These are phyloP conservation scores for Xylariaceae sp. DNA, from an alignment of 2,329 filamentous ascomycete species.

Conservation along the genomic window DNA sequence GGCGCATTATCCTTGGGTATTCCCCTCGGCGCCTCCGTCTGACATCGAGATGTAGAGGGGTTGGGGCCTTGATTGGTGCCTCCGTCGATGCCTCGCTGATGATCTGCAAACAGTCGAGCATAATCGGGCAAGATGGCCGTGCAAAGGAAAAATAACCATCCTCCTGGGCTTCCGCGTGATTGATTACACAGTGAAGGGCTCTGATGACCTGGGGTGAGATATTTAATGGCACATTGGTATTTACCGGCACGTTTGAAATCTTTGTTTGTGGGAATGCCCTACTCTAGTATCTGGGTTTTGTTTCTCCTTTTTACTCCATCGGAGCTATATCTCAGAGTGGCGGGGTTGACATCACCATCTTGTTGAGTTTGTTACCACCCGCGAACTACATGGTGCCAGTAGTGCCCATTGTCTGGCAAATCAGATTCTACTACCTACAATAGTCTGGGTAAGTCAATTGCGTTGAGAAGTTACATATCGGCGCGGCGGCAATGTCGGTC, in stretches of 20 bases:
- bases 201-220: not conserved
- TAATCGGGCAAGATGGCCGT: not conserved
- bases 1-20: not conserved
- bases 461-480: not conserved
- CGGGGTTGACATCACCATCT: not conserved
- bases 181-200: not conserved
- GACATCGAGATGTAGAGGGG: not conserved
- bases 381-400: not conserved
- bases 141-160: not conserved
- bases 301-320: not conserved
- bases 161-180: not conserved
- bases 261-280: not conserved
- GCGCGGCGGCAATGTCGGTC: slow-evolving; percentile 5
- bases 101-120: not conserved
- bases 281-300: not conserved
- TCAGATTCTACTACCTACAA: not conserved
- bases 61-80: not conserved
- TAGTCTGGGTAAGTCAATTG: not conserved
- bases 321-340: not conserved
- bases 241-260: not conserved
- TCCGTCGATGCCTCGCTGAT: not conserved
- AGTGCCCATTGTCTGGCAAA: not conserved
- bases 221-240: not conserved
- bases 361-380: not conserved
- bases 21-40: not conserved